A percentile compares a stretch with the other conserved stretches of the same genome.
Evolutionary conservation across 2,329 filamentous ascomycete genomes (phyloP).

Genomic region (Zopfia rhizophila): DNA sequence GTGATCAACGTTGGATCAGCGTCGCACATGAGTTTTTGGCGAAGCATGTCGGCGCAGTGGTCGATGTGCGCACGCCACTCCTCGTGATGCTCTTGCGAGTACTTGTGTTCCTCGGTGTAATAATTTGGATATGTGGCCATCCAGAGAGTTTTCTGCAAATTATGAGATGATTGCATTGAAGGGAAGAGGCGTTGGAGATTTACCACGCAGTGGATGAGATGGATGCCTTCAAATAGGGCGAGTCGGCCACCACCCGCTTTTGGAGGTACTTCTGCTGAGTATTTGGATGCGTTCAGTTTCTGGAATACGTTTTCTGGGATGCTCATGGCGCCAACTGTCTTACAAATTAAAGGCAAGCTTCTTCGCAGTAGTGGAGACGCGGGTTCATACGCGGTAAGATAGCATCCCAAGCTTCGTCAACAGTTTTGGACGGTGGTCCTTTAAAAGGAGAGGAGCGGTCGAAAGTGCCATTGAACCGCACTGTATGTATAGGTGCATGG

Average conservation of each 20-base stretch:
- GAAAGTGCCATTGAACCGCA: slow-evolving; percentile 16
- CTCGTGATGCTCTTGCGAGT: slow-evolving; percentile 3
- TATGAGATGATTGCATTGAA: background rate
- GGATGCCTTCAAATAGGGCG: slow-evolving; percentile 18
- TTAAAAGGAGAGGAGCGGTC: slow-evolving; percentile 15
- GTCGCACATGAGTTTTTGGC: slow-evolving; percentile 28
- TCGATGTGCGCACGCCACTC: slow-evolving; percentile 20
- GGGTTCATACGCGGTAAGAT: slow-evolving; percentile 13
- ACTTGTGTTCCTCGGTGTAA: slow-evolving; percentile 2
- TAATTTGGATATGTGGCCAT: slow-evolving; percentile 17
- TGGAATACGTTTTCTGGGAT: slow-evolving; percentile 12
- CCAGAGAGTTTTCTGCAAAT: slow-evolving; percentile 15
- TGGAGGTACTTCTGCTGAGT: slow-evolving; percentile 2
- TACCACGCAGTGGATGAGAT: slow-evolving; percentile 21
- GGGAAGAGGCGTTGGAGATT: background rate
- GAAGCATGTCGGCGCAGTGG: slow-evolving; percentile 27
- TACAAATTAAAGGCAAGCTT: background rate
- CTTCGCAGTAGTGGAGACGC: too few relatives aligned
- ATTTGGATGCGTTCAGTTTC: slow-evolving; percentile 13
- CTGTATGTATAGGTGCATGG: slow-evolving; percentile 15
- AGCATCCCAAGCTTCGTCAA: slow-evolving; percentile 18
- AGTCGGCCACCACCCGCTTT: slow-evolving; percentile 10
- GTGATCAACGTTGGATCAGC: slow-evolving; percentile 20
- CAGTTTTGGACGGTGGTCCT: slow-evolving; percentile 16
- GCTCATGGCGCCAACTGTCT: slow-evolving; percentile 10